phyloP scores from a whole-genome alignment of 192 early-diverging fungal species.

The Gaertneriomyces sp. region DNA sequence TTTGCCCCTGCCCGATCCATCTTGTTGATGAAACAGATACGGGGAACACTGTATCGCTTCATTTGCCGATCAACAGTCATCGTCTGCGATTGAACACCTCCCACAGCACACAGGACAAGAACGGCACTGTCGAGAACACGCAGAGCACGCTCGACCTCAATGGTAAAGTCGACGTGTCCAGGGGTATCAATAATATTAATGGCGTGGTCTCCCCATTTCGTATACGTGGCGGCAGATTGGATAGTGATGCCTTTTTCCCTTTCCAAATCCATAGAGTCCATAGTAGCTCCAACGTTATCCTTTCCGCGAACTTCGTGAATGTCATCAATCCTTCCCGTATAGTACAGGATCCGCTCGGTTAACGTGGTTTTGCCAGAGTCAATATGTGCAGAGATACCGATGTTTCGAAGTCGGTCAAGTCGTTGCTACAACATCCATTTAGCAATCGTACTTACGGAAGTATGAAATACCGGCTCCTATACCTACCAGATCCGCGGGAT shows the following conservation, averaged over 20 bases:
- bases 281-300: slow-evolving; percentile 93
- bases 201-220: slow-evolving; percentile 60
- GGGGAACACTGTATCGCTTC: slow-evolving; percentile 74
- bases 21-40: slow-evolving; percentile 95
- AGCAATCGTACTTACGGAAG: neutral
- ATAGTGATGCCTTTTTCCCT: slow-evolving; percentile 98
- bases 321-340: slow-evolving; percentile 87
- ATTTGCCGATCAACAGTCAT: slow-evolving; percentile 87
- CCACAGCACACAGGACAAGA: slow-evolving; percentile 88
- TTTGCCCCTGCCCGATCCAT: slow-evolving; percentile 74
- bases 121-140: slow-evolving; percentile 94
- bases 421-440: slow-evolving; percentile 21
- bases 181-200: slow-evolving; percentile 97
- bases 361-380: slow-evolving; percentile 95
- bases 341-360: slow-evolving; percentile 95
- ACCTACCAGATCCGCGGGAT: slow-evolving; percentile 5
- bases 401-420: slow-evolving; percentile 36
- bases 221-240: slow-evolving; percentile 89
- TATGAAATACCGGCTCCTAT: neutral
- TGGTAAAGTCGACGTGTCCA: slow-evolving; percentile 95
- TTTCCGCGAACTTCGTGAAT: slow-evolving; percentile 76
- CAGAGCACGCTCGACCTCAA: slow-evolving; percentile 91
- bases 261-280: slow-evolving; percentile 99
- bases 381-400: slow-evolving; percentile 78
- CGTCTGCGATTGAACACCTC: slow-evolving; percentile 95